These are phyloP conservation scores for Chaetomiaceae sp. DNA, from an alignment of 2,329 filamentous ascomycete genomes.

Conservation along the genomic window DNA sequence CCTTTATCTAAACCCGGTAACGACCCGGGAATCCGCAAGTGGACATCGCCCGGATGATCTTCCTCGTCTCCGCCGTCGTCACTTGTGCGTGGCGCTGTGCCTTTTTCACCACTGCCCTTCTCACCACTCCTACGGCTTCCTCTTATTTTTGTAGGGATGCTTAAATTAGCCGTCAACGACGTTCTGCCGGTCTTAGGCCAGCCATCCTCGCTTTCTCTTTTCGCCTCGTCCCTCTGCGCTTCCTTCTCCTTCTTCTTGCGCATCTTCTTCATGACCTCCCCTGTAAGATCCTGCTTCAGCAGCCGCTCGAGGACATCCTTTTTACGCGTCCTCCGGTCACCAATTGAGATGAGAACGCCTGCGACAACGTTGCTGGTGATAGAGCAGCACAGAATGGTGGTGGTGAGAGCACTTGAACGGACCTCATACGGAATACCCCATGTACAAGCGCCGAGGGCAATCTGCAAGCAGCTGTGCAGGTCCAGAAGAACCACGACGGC, in stretches of 20 bases:
- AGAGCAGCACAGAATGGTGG: constrained; percentile 73
- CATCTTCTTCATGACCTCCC: constrained; percentile 48
- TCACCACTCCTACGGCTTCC: neutral
- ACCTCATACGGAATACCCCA: constrained; percentile 71
- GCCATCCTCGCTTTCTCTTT: neutral
- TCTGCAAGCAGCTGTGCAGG: constrained; percentile 74
- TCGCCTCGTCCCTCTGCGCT: constrained; percentile 11
- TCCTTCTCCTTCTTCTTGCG: constrained; percentile 44
- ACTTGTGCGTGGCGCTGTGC: too few species aligned
- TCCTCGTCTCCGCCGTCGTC: neutral
- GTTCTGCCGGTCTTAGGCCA: neutral
- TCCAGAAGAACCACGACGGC: constrained; percentile 76
- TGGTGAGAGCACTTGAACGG: constrained; percentile 69
- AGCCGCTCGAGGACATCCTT: constrained; percentile 79
- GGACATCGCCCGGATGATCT: neutral
- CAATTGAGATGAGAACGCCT: constrained; percentile 70
- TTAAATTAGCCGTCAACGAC: neutral
- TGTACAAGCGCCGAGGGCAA: constrained; percentile 71
- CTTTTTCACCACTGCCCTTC: neutral
- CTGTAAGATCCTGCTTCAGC: constrained; percentile 70
- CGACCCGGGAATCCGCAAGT: neutral
- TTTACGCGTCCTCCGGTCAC: constrained; percentile 73
- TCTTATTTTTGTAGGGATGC: neutral
- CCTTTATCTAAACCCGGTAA: too few species aligned
- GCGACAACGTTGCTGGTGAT: constrained; percentile 74